Conservation (phyloP, 495 filamentous ascomycete genomes). For the Pyronema domesticum region DNA sequence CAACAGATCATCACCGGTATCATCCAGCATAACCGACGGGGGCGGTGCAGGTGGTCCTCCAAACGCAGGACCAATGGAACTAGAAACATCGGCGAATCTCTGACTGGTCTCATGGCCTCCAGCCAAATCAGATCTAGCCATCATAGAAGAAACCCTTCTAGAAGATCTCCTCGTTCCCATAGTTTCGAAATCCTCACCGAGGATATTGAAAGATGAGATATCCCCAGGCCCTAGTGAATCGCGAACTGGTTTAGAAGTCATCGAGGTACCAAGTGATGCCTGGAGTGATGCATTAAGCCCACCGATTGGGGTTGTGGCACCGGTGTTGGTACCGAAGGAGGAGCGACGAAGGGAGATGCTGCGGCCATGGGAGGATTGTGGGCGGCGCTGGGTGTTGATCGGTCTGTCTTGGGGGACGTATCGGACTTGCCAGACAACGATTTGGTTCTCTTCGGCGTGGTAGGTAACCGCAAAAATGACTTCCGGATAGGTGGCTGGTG, state of each 20-base stretch:
- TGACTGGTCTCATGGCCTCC: conserved; percentile 41
- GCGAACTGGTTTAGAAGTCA: not conserved
- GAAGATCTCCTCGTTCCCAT: conserved; percentile 59
- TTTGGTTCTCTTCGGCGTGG: conserved; percentile 39
- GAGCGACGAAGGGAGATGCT: conserved; percentile 43
- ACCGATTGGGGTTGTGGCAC: conserved; percentile 58
- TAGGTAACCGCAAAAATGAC: conserved; percentile 66
- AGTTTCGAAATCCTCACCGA: conserved; percentile 61
- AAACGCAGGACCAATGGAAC: conserved; percentile 25
- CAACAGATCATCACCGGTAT: conserved; percentile 44
- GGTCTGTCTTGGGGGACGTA: conserved; percentile 24
- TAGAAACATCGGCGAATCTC: conserved; percentile 58
- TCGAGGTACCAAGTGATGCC: conserved; percentile 6
- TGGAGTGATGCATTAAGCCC: conserved; percentile 26
- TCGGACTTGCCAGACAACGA: conserved; percentile 24
- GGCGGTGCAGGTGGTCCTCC: conserved; percentile 22
- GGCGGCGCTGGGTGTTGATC: conserved; percentile 16
- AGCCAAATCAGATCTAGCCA: conserved; percentile 79
- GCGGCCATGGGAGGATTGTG: conserved; percentile 16
- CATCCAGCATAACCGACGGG: conserved; percentile 15
- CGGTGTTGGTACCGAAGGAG: conserved; percentile 65
- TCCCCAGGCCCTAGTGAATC: conserved; percentile 31
- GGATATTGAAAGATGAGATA: conserved; percentile 25
- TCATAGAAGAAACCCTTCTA: conserved; percentile 74
- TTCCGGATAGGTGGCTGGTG: conserved; percentile 10